phyloP scores from a whole-genome alignment of 2,329 filamentous ascomycete genomes.

The Neofusicoccum parvum region DNA sequence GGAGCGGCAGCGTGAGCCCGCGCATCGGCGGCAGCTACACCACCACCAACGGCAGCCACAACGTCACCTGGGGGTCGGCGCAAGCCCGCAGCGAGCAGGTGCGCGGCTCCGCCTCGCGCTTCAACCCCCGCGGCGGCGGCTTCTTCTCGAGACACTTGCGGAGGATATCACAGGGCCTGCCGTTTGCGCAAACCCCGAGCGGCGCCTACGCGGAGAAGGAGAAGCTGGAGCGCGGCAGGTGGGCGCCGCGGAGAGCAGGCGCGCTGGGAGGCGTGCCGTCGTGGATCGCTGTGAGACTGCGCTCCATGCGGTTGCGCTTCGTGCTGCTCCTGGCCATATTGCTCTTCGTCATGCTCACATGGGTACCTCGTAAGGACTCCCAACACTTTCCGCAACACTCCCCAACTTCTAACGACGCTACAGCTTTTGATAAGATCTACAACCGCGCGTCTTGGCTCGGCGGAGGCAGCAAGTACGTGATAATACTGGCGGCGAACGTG shows the following conservation, averaged over 20 bases:
- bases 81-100: slow-evolving; percentile 75
- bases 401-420: slow-evolving; percentile 23
- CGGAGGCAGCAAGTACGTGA: slow-evolving; percentile 86
- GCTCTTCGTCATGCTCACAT: slow-evolving; percentile 66
- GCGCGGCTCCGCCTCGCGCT: slow-evolving; percentile 76
- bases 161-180: slow-evolving; percentile 76
- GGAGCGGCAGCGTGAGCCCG: slow-evolving; percentile 70
- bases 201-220: slow-evolving; percentile 74
- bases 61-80: slow-evolving; percentile 79
- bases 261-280: slow-evolving; percentile 37
- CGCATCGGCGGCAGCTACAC: slow-evolving; percentile 48
- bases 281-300: slow-evolving; percentile 55
- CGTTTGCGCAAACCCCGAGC: slow-evolving; percentile 54
- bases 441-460: slow-evolving; percentile 73
- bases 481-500: slow-evolving; percentile 90
- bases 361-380: slow-evolving; percentile 72
- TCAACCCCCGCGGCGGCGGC: slow-evolving; percentile 77
- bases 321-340: slow-evolving; percentile 63
- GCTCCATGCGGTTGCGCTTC: slow-evolving; percentile 66
- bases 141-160: slow-evolving; percentile 87
- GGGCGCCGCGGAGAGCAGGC: slow-evolving; percentile 47
- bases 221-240: slow-evolving; percentile 66
- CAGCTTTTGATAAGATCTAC: slow-evolving; percentile 63
- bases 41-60: slow-evolving; percentile 53
- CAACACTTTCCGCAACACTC: not conserved